Base-by-base conservation (phyloP, 371 early-diverging fungal genomes). In the Mucor irregularis region DNA sequence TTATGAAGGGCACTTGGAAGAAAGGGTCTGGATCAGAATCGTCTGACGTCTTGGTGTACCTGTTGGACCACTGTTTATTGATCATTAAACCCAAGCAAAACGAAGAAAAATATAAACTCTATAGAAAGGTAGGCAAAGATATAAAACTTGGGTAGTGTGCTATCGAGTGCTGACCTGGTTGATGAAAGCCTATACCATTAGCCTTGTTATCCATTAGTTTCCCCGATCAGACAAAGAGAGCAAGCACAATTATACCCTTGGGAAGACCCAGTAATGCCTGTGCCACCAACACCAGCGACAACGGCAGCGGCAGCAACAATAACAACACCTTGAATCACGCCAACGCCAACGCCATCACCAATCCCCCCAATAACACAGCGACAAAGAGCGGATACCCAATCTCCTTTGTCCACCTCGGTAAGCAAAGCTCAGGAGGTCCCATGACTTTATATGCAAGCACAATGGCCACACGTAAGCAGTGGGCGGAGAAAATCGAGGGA, bases 31-130 rank as follows among this genome's bases (percentile, higher is more conserved):
- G 80, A 25, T 62, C 84, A 6, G 90, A 89, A 35, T 74, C 78
- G n/a, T 74, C 84, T 0, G 89, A 90, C 19, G 53, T 95, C 8
- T 33, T 43, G 37, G 84, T 94, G 16, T 91, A 90, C 66, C 70
- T 96, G 26, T 83, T 97, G 37, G 97, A 97, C 62, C 93, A 95
- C 68, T 81, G 83, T 47, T 70, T 97, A 14, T 63, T 97, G 14
- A 69, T 96, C 62, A 83, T 91, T 38, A 90, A 89, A 61, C 75
- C 77, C 9, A 74, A 74, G 26, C 33, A 73, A 14, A 64, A 64
- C 16, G 48, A 48, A 21, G 75, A 78, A 28, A 59, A 66, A 19
- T 73, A 67, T 45, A 78, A 78, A 47, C 28, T 78, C 2, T 66
- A 74, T 35, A 68, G 61, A 64, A 74, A 73, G 53, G 77, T 76